Percentiles rank a stretch among this genome's conserved stretches.
Evolutionary conservation across 768 basidiomycete genomes (phyloP).

Genomic region (Phlebiopsis gigantea): DNA sequence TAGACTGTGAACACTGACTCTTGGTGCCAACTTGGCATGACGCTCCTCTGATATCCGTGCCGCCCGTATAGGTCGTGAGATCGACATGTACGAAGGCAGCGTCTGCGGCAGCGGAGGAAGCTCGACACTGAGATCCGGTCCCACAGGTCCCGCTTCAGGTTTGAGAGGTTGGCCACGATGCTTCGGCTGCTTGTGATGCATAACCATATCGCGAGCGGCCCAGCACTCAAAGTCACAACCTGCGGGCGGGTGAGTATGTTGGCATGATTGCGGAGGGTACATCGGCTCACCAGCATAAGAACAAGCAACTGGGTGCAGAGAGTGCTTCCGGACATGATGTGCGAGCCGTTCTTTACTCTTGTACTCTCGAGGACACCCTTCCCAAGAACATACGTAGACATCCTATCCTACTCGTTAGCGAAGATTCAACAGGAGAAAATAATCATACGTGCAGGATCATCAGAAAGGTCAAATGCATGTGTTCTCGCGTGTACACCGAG

Average conservation of each 20-base stretch:
- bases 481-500: conserved; percentile 45
- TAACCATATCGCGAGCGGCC: conserved; percentile 40
- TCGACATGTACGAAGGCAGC: conserved; percentile 48
- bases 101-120: conserved; percentile 35
- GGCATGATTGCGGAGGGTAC: not conserved
- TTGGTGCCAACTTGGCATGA: conserved; percentile 46
- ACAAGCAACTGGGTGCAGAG: conserved; percentile 36
- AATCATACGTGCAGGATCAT: conserved; percentile 23
- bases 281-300: conserved; percentile 43
- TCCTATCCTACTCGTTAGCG: conserved; percentile 22
- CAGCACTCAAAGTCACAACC: conserved; percentile 50
- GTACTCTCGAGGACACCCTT: conserved; percentile 44
- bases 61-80: conserved; percentile 37
- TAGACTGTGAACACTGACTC: conserved; percentile 36
- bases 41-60: conserved; percentile 44
- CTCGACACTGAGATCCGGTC: conserved; percentile 20
- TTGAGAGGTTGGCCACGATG: conserved; percentile 31
- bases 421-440: not conserved
- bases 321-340: conserved; percentile 53
- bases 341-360: conserved; percentile 30
- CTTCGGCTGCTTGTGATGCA: conserved; percentile 41
- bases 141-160: conserved; percentile 31
- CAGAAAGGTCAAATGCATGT: conserved; percentile 28
- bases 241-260: conserved; percentile 22
- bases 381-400: conserved; percentile 51